These are phyloP conservation scores for Geoglossum cookeanum DNA, from an alignment of 2,329 filamentous ascomycete species.

Conservation along the genomic window DNA sequence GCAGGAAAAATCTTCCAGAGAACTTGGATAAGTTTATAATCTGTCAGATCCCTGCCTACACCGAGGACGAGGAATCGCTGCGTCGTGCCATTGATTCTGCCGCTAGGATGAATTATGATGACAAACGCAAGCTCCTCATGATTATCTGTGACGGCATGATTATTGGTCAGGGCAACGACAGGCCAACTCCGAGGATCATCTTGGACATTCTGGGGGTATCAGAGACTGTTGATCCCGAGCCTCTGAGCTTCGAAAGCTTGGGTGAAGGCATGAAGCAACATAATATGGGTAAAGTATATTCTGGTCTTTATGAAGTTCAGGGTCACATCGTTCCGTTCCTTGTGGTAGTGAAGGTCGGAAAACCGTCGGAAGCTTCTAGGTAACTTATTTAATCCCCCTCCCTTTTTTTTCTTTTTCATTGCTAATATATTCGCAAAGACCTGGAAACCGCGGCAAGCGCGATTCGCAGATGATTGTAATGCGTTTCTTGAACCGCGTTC, in stretches of 20 bases:
- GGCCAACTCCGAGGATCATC: slow-evolving; percentile 86
- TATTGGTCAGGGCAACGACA: slow-evolving; percentile 93
- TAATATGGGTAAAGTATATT: slow-evolving; percentile 99
- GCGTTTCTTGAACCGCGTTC: slow-evolving; percentile 97
- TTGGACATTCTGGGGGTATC: slow-evolving; percentile 92
- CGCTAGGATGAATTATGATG: slow-evolving; percentile 88
- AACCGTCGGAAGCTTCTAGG: slow-evolving; percentile 49
- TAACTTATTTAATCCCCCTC: slow-evolving; percentile 18
- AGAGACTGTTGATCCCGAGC: slow-evolving; percentile 83
- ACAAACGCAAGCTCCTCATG: slow-evolving; percentile 89
- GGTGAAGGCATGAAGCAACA: slow-evolving; percentile 94
- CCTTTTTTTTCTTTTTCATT: not conserved
- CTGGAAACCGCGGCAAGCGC: slow-evolving; percentile 96
- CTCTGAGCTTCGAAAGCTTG: slow-evolving; percentile 87
- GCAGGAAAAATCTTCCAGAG: slow-evolving; percentile 76
- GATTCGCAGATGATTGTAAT: slow-evolving; percentile 97
- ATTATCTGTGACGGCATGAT: slow-evolving; percentile 98
- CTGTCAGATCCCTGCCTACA: slow-evolving; percentile 93
- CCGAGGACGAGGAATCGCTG: slow-evolving; percentile 92
- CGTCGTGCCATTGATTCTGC: slow-evolving; percentile 94
- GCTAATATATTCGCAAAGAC: slow-evolving; percentile 19
- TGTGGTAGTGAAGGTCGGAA: slow-evolving; percentile 90
- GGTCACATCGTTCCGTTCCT: slow-evolving; percentile 96
- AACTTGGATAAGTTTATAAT: slow-evolving; percentile 98
- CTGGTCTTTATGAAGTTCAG: slow-evolving; percentile 90